Base-by-base conservation (phyloP, 441 rosid genomes). In the Populus hybrid region DNA sequence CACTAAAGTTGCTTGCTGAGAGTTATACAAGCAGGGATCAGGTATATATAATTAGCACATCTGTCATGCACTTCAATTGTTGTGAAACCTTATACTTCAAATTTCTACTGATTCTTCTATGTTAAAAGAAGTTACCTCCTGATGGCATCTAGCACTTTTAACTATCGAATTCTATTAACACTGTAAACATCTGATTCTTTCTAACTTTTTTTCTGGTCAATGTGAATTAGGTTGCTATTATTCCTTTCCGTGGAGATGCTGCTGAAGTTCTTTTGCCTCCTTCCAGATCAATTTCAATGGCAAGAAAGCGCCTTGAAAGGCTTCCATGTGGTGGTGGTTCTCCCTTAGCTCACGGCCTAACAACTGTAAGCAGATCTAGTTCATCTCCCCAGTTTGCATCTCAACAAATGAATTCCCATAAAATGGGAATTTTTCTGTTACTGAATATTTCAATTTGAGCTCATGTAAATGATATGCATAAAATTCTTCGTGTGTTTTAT, bases 251-350 rank as follows among this genome's bases (percentile, higher is more conserved):
- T 59, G 99, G 99, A 81, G 97, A 96, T 81, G 82, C 96, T 76
- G 98, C 97, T 1, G 98, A 96, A 89, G 98, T 96, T 76, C 95
- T 96, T 40, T 83, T 96, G 69, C 99, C 98, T 69, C 98, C 98
- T 81, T 96, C 99, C 36, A 90, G 98, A 88, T 94, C 99, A 77
- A 96, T 96, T 73, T 85, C 98, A 72, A 96, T 96, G 99, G 99
- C 99, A 83, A 91, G 98, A 83, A 96, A 89, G 74, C 97, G 99
- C 83, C 98, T 94, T 5, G 97, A 96, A 89, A 90, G 97, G 82
- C 99, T 94, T 85, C 99, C 98, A 67, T 96, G 99, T 83, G 99
- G 98, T 73, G 99, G 99, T 76, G 99, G 98, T 83, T 96, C 99
- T 75, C 99, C 99, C 73, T 86, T 96, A 38, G 99, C 99, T 78